Evolutionary conservation across 2,329 filamentous ascomycete species (phyloP).

Genomic region (Arthrobotrys entomopaga): DNA sequence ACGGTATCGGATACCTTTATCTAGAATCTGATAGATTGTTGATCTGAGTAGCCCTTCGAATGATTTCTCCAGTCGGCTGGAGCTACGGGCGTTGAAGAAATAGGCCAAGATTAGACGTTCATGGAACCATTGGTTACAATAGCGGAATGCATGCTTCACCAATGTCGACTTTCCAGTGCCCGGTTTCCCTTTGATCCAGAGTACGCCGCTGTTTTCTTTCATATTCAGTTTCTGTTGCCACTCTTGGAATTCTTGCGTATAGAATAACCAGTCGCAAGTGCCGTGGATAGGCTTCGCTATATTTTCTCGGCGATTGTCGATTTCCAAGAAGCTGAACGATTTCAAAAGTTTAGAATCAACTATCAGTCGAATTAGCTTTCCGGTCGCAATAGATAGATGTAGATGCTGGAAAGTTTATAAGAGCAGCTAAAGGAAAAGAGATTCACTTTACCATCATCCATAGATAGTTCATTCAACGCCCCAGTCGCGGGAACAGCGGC

Average conservation of each 20-base stretch:
- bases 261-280: conserved; percentile 58
- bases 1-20: conserved; percentile 4
- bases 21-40: conserved; percentile 56
- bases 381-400: too few species aligned
- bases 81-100: conserved; percentile 58
- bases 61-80: conserved; percentile 53
- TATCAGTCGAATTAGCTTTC: not conserved
- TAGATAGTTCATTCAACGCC: not conserved
- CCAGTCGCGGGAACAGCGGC: not conserved
- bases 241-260: not conserved
- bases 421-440: conserved; percentile 32
- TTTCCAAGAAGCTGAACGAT: conserved; percentile 15
- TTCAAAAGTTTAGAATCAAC: not conserved
- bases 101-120: conserved; percentile 32
- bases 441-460: not conserved
- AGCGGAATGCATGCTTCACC: conserved; percentile 55
- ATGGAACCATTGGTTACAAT: conserved; percentile 18
- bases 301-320: conserved; percentile 48
- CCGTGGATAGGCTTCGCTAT: conserved; percentile 24
- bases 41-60: conserved; percentile 55
- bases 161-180: conserved; percentile 59
- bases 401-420: not conserved
- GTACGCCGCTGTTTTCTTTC: conserved; percentile 54
- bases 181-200: conserved; percentile 60
- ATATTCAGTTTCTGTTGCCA: not conserved